Evolutionary conservation across 371 early-diverging fungal species (phyloP).

Genomic region (Rhizopus stolonifer): DNA sequence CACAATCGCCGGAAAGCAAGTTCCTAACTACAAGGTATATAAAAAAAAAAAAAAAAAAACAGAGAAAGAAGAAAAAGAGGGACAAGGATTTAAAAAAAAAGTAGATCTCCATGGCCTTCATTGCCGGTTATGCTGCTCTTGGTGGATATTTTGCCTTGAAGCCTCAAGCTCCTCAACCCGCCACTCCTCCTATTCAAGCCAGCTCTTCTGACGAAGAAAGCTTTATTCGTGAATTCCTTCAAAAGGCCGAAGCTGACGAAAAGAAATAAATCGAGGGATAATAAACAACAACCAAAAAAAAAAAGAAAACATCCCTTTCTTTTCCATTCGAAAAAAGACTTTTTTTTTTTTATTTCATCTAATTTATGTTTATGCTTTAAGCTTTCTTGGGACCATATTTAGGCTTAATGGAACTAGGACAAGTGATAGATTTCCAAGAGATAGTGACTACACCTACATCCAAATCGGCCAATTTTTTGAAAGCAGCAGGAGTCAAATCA

Average conservation of each 20-base stretch:
- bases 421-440: constrained; percentile 41
- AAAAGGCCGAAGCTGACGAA: constrained; percentile 62
- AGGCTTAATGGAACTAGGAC: constrained; percentile 19
- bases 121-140: constrained; percentile 43
- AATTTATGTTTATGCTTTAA: neutral
- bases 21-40: constrained; percentile 51
- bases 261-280: constrained; percentile 35
- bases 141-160: constrained; percentile 41
- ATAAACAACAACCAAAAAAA: too few species aligned
- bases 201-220: constrained; percentile 64
- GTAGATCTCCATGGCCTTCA: constrained; percentile 53
- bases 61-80: too few species aligned
- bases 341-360: neutral
- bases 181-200: constrained; percentile 68
- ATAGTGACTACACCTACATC: constrained; percentile 46
- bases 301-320: too few species aligned
- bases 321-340: too few species aligned
- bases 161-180: constrained; percentile 47
- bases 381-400: constrained; percentile 25
- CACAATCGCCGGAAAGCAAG: constrained; percentile 49
- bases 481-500: constrained; percentile 49
- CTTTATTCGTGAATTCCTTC: constrained; percentile 69
- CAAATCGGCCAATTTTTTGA: constrained; percentile 38
- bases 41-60: neutral
- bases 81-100: too few species aligned